These are phyloP conservation scores for Schoenoplectus tabernaemontani DNA, from an alignment of 202 grass and related monocot species.

Conservation along the genomic window DNA sequence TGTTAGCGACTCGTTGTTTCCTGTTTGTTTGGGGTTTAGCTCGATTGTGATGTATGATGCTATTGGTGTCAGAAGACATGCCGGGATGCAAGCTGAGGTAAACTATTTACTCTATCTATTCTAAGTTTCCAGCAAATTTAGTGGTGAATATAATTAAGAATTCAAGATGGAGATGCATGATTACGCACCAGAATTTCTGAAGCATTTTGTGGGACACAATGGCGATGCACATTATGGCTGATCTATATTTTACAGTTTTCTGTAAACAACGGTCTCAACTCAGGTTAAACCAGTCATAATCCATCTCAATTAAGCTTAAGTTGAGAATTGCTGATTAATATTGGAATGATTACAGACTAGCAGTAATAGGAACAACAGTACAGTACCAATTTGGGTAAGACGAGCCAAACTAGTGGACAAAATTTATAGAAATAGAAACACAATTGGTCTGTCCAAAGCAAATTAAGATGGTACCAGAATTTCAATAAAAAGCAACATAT, in stretches of 20 bases:
- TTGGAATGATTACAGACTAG: neutral
- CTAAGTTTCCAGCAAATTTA: slow-evolving; percentile 1
- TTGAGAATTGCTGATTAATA: neutral
- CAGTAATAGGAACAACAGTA: neutral
- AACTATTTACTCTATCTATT: slow-evolving; percentile 2
- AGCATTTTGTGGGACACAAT: neutral
- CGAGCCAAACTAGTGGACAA: neutral
- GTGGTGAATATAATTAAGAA: neutral
- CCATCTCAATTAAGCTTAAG: neutral
- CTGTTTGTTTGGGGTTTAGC: slow-evolving; percentile 82
- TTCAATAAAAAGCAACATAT: neutral
- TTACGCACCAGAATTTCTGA: neutral
- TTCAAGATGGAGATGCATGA: neutral
- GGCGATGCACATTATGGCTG: neutral
- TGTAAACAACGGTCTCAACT: neutral
- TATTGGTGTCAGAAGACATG: slow-evolving; percentile 78
- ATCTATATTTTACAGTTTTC: neutral
- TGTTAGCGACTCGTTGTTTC: slow-evolving; percentile 75
- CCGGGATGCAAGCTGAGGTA: slow-evolving; percentile 96
- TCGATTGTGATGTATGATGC: slow-evolving; percentile 96
- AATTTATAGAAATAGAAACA: neutral
- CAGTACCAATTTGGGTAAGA: neutral
- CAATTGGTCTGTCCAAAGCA: neutral
- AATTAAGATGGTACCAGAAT: neutral
- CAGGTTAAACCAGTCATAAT: neutral